Conservation (phyloP, 2,329 filamentous ascomycete species). For the Aspergillus bombycis region DNA sequence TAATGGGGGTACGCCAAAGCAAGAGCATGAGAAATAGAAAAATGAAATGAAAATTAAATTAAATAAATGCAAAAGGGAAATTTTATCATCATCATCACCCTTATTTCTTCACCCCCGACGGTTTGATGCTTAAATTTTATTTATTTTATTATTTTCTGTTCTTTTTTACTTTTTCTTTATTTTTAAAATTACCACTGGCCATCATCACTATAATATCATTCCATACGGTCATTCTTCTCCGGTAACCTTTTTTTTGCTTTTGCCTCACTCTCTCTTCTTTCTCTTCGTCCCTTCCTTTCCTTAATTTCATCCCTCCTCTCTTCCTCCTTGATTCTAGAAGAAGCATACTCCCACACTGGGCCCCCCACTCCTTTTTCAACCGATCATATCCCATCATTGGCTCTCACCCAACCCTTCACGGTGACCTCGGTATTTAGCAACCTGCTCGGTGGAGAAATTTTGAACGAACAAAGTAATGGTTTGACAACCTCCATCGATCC, state of each 20-base stretch:
- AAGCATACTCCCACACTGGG: not conserved
- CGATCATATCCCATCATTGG: not conserved
- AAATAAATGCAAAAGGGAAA: not conserved
- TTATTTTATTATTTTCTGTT: constrained; percentile 7
- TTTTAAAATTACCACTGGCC: constrained; percentile 3
- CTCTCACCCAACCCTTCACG: not conserved
- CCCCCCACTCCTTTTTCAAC: constrained; percentile 1
- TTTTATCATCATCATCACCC: not conserved
- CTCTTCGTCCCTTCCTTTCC: constrained; percentile 9
- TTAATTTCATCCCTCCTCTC: not conserved
- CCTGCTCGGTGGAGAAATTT: not conserved
- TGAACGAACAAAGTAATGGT: not conserved
- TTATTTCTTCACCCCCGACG: not conserved
- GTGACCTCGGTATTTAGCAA: constrained; percentile 1
- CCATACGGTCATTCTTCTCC: constrained; percentile 1
- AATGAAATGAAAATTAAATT: not conserved
- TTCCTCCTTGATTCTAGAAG: not conserved
- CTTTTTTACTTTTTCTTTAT: constrained; percentile 4
- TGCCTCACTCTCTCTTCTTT: constrained; percentile 11
- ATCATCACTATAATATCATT: constrained; percentile 3
- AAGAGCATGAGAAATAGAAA: not conserved
- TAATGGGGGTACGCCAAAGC: not conserved
- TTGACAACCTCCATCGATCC: not conserved
- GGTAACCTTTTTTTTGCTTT: constrained; percentile 3
- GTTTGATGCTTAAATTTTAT: constrained; percentile 10